Evolutionary conservation across 495 filamentous ascomycete species (phyloP), one percentile per base, ranked within the genome.

Genomic region (Cladorrhinum samala): DNA sequence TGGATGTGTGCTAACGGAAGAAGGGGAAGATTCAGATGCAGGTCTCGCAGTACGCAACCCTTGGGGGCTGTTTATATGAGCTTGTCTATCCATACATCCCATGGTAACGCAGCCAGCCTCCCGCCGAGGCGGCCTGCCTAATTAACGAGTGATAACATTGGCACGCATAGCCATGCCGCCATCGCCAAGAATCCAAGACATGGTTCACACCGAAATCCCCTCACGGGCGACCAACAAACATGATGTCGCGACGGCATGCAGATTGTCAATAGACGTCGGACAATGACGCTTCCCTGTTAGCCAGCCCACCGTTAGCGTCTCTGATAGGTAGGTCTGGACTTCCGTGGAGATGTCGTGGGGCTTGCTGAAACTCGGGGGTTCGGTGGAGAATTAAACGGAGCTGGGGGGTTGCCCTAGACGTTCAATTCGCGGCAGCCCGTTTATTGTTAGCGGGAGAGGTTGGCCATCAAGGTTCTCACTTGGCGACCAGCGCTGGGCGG

Each of bases 391-490:
- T n/a, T n/a, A n/a, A n/a, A n/a, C n/a, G n/a, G n/a, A n/a, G n/a
- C n/a, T n/a, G n/a, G n/a, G n/a, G n/a, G n/a, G n/a, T n/a, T n/a
- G n/a, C n/a, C n/a, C n/a, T n/a, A n/a, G n/a, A n/a, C n/a, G n/a
- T n/a, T n/a, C n/a, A n/a, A n/a, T n/a, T n/a, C n/a, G n/a, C n/a
- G n/a, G n/a, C n/a, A n/a, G n/a, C n/a, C n/a, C n/a, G n/a, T n/a
- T n/a, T n/a, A n/a, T n/a, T 43, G 30, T 33, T 48, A 40, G 33
- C 41, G 21, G 19, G 39, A 20, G 17, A 24, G 30, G 13, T 16
- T 27, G 45, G 21, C 45, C 45, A 47, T 47, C 45, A 47, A 47
- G 45, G 45, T 47, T 47, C 45, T 47, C 45, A 33, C 27, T 33
- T 33, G 27, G 6, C 11, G 27, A 11, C 17, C 7, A 41, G 30